These are phyloP conservation scores for Pseudoscleropodium purum DNA, from an alignment of 225 moss, liverwort and hornwort species.

Conservation along the genomic window DNA sequence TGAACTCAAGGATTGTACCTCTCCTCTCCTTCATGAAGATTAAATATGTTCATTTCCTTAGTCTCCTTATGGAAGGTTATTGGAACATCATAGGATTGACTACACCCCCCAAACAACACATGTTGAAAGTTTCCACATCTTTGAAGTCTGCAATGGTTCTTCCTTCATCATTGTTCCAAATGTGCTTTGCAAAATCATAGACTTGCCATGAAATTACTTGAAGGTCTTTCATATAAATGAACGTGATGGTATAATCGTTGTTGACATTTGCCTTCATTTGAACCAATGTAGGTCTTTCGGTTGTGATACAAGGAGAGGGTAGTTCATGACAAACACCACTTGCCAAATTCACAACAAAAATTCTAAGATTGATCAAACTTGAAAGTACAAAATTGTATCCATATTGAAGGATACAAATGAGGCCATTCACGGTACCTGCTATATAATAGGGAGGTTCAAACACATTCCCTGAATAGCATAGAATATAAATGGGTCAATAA, in stretches of 20 bases:
- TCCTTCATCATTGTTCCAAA: neutral
- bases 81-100: neutral
- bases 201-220: neutral
- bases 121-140: neutral
- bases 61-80: neutral
- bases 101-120: accelerated
- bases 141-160: neutral
- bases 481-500: neutral
- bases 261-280: neutral
- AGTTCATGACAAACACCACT: neutral
- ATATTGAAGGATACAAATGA: neutral
- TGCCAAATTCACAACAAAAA: neutral
- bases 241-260: neutral
- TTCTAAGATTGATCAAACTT: no score
- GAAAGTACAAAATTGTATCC: accelerated
- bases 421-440: no score
- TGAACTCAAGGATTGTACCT: no score
- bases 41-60: neutral
- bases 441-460: neutral
- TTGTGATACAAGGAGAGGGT: neutral
- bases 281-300: neutral
- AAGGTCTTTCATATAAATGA: neutral
- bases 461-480: neutral
- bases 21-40: neutral
- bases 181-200: neutral